phyloP scores from a whole-genome alignment of 2,329 filamentous ascomycete genomes.

The Hypoxylon sp. region DNA sequence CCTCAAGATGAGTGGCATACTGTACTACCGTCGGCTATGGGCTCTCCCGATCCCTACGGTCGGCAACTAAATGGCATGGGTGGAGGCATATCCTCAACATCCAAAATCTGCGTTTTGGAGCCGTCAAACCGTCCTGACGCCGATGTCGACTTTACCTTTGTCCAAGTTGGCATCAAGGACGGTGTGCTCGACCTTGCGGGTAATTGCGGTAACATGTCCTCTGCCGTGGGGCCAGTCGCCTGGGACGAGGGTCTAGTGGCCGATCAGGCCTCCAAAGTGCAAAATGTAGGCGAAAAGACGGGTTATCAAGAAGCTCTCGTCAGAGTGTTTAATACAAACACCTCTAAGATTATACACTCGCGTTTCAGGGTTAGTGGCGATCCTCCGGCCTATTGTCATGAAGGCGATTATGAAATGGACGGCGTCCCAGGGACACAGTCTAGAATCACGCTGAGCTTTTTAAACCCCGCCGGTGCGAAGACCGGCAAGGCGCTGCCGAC shows the following conservation, averaged over 20 bases:
- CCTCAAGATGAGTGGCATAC: slow-evolving; percentile 54
- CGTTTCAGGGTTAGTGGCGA: slow-evolving; percentile 55
- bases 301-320: slow-evolving; percentile 46
- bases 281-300: neutral
- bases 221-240: slow-evolving; percentile 70
- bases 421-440: slow-evolving; percentile 58
- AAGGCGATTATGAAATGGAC: slow-evolving; percentile 58
- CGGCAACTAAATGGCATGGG: slow-evolving; percentile 81
- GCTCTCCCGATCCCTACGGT: slow-evolving; percentile 69
- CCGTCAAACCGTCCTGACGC: slow-evolving; percentile 58
- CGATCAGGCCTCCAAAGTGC: slow-evolving; percentile 35
- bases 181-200: slow-evolving; percentile 68
- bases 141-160: slow-evolving; percentile 55
- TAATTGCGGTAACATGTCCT: slow-evolving; percentile 74
- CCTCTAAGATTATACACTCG: slow-evolving; percentile 55
- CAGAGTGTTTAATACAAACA: slow-evolving; percentile 55
- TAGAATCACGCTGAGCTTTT: slow-evolving; percentile 57
- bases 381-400: slow-evolving; percentile 49
- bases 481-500: slow-evolving; percentile 60
- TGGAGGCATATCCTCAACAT: slow-evolving; percentile 76
- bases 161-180: slow-evolving; percentile 69
- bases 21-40: slow-evolving; percentile 52
- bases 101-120: slow-evolving; percentile 78
- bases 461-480: slow-evolving; percentile 59
- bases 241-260: slow-evolving; percentile 66